Conservation (phyloP, 2,329 filamentous ascomycete species). For the Fonsecaea pedrosoi region DNA sequence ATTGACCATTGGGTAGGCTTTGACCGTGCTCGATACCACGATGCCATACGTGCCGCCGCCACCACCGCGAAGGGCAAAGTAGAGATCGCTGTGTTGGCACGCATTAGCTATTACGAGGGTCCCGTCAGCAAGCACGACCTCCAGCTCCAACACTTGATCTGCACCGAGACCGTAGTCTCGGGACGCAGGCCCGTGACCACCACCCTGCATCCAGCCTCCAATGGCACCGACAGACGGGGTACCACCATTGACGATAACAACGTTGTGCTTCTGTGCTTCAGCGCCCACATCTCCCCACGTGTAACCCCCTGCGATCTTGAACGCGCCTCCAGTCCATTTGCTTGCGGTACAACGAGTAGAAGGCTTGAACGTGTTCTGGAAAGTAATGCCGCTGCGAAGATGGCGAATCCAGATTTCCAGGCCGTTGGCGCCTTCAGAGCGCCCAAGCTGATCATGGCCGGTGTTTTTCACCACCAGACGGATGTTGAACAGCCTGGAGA, state of each 20-base stretch:
- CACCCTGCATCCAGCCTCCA: constrained; percentile 44
- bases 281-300: constrained; percentile 45
- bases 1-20: constrained; percentile 50
- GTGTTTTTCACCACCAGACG: constrained; percentile 42
- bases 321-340: constrained; percentile 44
- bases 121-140: constrained; percentile 41
- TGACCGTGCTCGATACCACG: constrained; percentile 52
- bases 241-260: constrained; percentile 45
- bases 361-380: constrained; percentile 40
- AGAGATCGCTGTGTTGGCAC: constrained; percentile 48
- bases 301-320: constrained; percentile 45
- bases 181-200: constrained; percentile 43
- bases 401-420: constrained; percentile 45
- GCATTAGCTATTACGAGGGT: constrained; percentile 31
- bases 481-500: constrained; percentile 38
- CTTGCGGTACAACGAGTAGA: constrained; percentile 40
- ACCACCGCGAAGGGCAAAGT: constrained; percentile 60
- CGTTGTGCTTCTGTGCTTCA: constrained; percentile 40
- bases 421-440: constrained; percentile 43
- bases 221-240: constrained; percentile 33
- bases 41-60: constrained; percentile 59
- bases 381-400: constrained; percentile 42
- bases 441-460: constrained; percentile 37
- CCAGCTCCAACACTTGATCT: constrained; percentile 42
- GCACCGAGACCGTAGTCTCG: constrained; percentile 41